Evolutionary conservation across 2,329 filamentous ascomycete genomes (phyloP).

Genomic region (Pseudocercospora fijiensis): DNA sequence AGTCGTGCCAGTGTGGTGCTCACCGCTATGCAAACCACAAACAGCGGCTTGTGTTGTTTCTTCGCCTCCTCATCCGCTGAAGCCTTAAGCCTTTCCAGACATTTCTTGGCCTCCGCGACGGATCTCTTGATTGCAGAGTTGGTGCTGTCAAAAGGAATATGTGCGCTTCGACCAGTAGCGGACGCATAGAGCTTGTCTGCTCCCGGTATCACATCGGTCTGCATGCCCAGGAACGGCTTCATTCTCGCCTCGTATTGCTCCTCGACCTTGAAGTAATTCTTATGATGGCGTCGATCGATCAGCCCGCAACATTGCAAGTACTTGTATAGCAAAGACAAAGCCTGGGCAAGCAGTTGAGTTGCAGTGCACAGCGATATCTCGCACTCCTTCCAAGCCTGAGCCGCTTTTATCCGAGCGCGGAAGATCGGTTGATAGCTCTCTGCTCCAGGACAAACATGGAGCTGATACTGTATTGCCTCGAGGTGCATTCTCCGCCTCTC

Average conservation of each 20-base stretch:
- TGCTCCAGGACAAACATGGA: constrained; percentile 1
- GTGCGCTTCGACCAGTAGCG: not conserved
- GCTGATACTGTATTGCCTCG: not conserved
- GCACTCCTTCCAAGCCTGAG: not conserved
- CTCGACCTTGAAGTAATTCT: constrained; percentile 64
- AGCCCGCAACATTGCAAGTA: not conserved
- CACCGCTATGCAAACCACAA: constrained; percentile 36
- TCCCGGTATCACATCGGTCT: constrained; percentile 53
- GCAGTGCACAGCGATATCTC: not conserved
- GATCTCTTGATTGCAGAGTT: not conserved
- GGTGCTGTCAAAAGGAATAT: not conserved
- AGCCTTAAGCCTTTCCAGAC: not conserved
- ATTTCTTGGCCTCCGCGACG: not conserved
- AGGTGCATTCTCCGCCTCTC: constrained; percentile 36
- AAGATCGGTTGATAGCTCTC: not conserved
- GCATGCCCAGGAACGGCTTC: constrained; percentile 73
- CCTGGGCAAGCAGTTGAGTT: not conserved
- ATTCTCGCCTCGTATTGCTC: constrained; percentile 81
- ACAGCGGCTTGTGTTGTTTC: constrained; percentile 39
- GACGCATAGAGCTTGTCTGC: not conserved
- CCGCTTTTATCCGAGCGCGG: not conserved
- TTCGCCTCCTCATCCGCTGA: not conserved
- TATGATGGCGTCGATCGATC: not conserved
- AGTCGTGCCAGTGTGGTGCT: constrained; percentile 30
- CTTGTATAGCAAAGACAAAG: not conserved